Percentiles rank a stretch among this genome's conserved stretches.
phyloP scores from a whole-genome alignment of 768 basidiomycete species.

The Dacryopinax spathularia region DNA sequence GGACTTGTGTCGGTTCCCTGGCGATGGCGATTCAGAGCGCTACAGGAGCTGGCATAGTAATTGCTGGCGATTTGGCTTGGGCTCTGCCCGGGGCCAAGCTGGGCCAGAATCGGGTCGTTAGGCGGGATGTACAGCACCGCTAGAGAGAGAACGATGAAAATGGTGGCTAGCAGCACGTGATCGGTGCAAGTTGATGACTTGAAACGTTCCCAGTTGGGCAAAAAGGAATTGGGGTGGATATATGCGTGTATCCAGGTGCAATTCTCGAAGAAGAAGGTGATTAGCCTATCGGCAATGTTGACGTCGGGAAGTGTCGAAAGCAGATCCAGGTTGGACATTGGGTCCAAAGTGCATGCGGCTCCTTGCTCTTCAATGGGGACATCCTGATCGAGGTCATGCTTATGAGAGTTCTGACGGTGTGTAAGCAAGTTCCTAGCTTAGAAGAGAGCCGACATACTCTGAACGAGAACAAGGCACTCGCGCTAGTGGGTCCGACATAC shows the following conservation, averaged over 20 bases:
- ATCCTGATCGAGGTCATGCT: neutral
- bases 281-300: slow-evolving; percentile 55
- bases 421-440: neutral
- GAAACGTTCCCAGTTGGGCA: slow-evolving; percentile 55
- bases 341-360: neutral
- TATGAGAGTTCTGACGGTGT: neutral
- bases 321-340: slow-evolving; percentile 45
- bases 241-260: slow-evolving; percentile 81
- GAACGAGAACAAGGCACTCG: neutral
- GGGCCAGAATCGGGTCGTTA: slow-evolving; percentile 46
- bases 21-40: slow-evolving; percentile 45
- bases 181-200: slow-evolving; percentile 52
- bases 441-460: neutral
- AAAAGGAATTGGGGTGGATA: slow-evolving; percentile 50
- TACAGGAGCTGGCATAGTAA: slow-evolving; percentile 56
- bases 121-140: slow-evolving; percentile 58
- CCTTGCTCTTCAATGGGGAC: neutral
- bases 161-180: slow-evolving; percentile 54
- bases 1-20: slow-evolving; percentile 38
- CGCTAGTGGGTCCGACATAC: slow-evolving; percentile 65
- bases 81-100: slow-evolving; percentile 31
- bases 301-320: slow-evolving; percentile 49
- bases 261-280: slow-evolving; percentile 68
- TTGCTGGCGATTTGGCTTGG: slow-evolving; percentile 48
- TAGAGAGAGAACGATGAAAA: slow-evolving; percentile 60